Base-by-base conservation (phyloP, 2,329 filamentous ascomycete genomes). In the Fusarium udum region DNA sequence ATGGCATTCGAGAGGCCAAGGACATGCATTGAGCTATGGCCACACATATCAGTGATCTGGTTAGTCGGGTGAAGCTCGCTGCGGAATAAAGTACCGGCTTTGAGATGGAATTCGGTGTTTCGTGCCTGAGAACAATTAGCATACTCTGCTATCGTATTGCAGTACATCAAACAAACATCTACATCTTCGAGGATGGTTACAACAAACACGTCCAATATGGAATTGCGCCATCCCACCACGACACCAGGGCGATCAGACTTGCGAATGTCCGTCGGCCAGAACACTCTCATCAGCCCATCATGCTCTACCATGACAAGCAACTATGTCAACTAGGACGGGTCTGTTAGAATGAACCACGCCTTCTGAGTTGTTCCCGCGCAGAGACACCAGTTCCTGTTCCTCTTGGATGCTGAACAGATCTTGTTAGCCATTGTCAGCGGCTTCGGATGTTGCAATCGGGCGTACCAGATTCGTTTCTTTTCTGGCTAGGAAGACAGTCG, bases 271-370 rank as follows among this genome's bases (percentile, higher is more conserved):
- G 93, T 93, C 79, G 96, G 97, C 96, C 96, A 99, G 86, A 99
- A 98, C 85, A 99, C 92, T 87, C 96, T 94, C 92, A 98, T 94
- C 86, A 98, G 87, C 80, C 93, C 95, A 93, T 96, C 90, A 87
- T 91, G 87, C 85, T 90, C 89, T 86, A 89, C 86, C 90, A 92
- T 92, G 87, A 87, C 88, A 84, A 80, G 79, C 77, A 76, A 77
- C 76, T 71, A 71, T 78, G 75, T 76, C 61, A 57, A 61, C 61
- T 59, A 55, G 61, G 64, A 64, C 79, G 76, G 77, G 36, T 39
- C 76, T 75, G 72, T 88, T 89, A 98, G 84, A 99, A 98, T 68
- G 96, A 99, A 77, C 96, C 96, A 83, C 96, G 91, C 78, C 96
- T 92, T 84, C 95, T 92, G 78, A 99, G 86, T 85, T 99, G 95